Evolutionary conservation across 2,329 filamentous ascomycete genomes (phyloP), one percentile per base, ranked within the genome.

Genomic region (Aspergillaceae sp.): DNA sequence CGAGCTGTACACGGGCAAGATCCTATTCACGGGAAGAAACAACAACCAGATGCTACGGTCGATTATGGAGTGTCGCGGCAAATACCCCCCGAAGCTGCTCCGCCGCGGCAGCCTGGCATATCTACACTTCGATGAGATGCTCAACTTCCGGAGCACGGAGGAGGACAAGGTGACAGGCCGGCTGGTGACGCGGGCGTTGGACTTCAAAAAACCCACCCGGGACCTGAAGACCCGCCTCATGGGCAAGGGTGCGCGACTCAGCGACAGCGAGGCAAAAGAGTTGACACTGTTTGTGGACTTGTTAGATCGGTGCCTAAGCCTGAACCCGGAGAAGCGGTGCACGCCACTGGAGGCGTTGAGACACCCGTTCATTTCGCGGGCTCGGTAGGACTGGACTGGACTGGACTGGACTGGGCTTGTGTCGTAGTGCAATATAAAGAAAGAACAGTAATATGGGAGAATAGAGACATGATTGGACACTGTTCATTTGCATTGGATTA

Each of bases 41-140:
- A 98, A 98, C 73, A 98, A 98, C 63, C 89, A 95, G 71, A 98
- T 98, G 92, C 79, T 98, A 49, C 86, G 87, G 52, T 84, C 86
- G 19, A 95, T 98, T 57, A 94, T 96, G 83, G 91, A 98, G 64
- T 89, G 91, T 57, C 83, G 94, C 41, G 92, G 92, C 59, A 94
- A 90, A 67, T 83, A 96, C 52, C 90, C 87, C 29, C 82, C 86
- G 41, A 96, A 96, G 67, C 75, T 96, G 51, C 83, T 95, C 59
- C 88, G 87, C 57, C 84, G 86, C 44, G 88, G 90, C 2, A 77
- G 87, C 53, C 77, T 94, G 50, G 81, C 84, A 9, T 76, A 78
- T 37, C 73, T 83, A 60, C 87, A 95, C 67, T 96, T 95, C 65
- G 87, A 94, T 62, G 85, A 89, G 47, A 75, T 84, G 68, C 78